Percentiles rank a stretch among this genome's conserved stretches.
Evolutionary conservation across 441 rosid species (phyloP).

Genomic region (Adansonia madagascariensis): DNA sequence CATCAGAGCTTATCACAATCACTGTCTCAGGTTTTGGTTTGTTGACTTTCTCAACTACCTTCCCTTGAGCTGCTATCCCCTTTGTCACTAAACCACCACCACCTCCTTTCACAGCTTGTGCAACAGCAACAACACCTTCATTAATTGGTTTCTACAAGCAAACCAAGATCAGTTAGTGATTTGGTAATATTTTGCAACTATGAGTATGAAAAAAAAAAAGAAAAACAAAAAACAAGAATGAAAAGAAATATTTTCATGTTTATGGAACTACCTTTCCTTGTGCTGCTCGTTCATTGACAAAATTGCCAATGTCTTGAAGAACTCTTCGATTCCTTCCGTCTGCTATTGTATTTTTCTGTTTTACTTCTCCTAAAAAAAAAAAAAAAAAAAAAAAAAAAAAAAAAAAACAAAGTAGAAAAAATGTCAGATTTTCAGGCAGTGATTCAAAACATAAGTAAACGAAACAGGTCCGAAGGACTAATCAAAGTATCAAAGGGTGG

Average conservation of each 20-base stretch:
- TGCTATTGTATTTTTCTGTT: conserved; percentile 46
- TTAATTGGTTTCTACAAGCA: conserved; percentile 38
- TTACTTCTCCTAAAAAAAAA: conserved; percentile 42
- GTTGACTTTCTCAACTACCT: conserved; percentile 27
- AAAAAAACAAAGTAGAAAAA: neutral
- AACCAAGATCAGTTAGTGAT: conserved; percentile 1
- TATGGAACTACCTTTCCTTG: conserved; percentile 37
- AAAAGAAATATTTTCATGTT: neutral
- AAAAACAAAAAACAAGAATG: neutral
- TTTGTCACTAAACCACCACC: conserved; percentile 1
- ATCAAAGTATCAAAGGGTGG: neutral
- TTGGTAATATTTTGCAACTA: neutral
- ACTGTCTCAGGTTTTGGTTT: conserved; percentile 36
- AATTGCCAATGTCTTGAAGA: conserved; percentile 65
- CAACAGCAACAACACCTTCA: conserved; percentile 27
- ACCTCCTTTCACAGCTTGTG: conserved; percentile 24
- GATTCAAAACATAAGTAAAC: neutral
- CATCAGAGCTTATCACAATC: conserved; percentile 42
- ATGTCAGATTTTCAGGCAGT: neutral
- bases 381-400: too few relatives aligned
- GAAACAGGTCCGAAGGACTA: neutral
- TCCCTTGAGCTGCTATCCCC: conserved; percentile 25
- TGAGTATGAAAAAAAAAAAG: neutral
- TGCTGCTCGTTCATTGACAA: conserved; percentile 37
- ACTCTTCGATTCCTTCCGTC: conserved; percentile 48